phyloP scores from a whole-genome alignment of 2,329 filamentous ascomycete species.

The Aureobasidium sp. region DNA sequence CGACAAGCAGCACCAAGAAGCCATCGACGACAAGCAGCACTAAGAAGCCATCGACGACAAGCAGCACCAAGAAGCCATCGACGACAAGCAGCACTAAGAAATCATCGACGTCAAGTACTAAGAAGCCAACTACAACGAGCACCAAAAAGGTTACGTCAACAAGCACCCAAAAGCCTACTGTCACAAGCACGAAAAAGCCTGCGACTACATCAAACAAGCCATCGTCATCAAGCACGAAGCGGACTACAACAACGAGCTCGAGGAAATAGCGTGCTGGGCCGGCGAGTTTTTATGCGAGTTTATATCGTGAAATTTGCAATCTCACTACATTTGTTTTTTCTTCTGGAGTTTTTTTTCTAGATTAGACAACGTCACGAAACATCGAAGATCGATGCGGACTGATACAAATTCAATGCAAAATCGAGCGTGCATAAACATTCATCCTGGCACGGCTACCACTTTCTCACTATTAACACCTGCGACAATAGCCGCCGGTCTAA shows the following conservation, averaged over 20 bases:
- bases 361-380: no score
- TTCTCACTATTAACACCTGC: no score
- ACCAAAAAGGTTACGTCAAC: background rate
- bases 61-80: background rate
- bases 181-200: background rate
- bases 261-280: background rate
- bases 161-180: background rate
- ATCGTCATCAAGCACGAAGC: background rate
- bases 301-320: background rate
- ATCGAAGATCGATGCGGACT: no score
- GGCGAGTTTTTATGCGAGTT: background rate
- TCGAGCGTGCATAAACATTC: no score
- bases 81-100: background rate
- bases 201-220: background rate
- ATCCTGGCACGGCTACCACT: no score
- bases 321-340: no score
- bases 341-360: no score
- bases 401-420: no score
- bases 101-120: background rate
- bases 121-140: background rate
- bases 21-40: background rate
- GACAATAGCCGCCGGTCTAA: no score
- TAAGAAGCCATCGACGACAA: background rate
- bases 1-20: background rate
- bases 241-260: background rate